Conservation (phyloP, 1,284 basidiomycete genomes). For the Cutaneotrichosporon sp. region DNA sequence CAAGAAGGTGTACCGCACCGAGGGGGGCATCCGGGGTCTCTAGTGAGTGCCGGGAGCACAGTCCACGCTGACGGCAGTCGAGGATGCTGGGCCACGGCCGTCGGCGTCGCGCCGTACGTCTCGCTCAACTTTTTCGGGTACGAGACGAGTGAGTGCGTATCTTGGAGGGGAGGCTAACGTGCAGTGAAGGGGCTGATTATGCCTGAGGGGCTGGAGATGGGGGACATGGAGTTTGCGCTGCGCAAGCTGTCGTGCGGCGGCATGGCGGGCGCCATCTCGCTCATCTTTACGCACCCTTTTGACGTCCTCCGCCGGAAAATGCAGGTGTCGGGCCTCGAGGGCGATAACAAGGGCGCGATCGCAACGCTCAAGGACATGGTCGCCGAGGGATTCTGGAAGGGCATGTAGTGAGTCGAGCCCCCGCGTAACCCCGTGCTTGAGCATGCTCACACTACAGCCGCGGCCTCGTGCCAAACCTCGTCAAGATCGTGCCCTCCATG, state of each 20-base stretch:
- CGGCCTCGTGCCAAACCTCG: constrained; percentile 84
- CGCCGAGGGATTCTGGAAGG: constrained; percentile 60
- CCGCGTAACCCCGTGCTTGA: background rate
- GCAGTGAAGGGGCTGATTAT: constrained; percentile 32
- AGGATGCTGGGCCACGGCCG: constrained; percentile 77
- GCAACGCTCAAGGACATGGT: constrained; percentile 69
- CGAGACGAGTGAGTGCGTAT: constrained; percentile 30
- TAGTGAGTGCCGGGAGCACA: constrained; percentile 59
- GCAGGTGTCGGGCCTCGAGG: constrained; percentile 58
- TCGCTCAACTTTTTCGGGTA: constrained; percentile 49
- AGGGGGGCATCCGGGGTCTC: constrained; percentile 78
- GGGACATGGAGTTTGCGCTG: constrained; percentile 30
- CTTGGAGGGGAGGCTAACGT: background rate
- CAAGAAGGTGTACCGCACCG: constrained; percentile 77
- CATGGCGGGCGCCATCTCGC: constrained; percentile 63
- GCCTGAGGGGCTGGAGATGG: constrained; percentile 20
- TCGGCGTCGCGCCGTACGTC: constrained; percentile 87
- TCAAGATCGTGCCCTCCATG: constrained; percentile 81
- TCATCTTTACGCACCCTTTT: constrained; percentile 92
- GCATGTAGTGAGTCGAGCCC: constrained; percentile 46
- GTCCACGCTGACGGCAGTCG: constrained; percentile 24
- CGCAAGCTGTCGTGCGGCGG: constrained; percentile 52
- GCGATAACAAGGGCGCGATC: constrained; percentile 66
- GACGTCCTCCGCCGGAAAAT: constrained; percentile 91
- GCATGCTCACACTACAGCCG: constrained; percentile 51